These are phyloP conservation scores for Candida bentonensis DNA, from an alignment of 805 yeast species.

Conservation along the genomic window DNA sequence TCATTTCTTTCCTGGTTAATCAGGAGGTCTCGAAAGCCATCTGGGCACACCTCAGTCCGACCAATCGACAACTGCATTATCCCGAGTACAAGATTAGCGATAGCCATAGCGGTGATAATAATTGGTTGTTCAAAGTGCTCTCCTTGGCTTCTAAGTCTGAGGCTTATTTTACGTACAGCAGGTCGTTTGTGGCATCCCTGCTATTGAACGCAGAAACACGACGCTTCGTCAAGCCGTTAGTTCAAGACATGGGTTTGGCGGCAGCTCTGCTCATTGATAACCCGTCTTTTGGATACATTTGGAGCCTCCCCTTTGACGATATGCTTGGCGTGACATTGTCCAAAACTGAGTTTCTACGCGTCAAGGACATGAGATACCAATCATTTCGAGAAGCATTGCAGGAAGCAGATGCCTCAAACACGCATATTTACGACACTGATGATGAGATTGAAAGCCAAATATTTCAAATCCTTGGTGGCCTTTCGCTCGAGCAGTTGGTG, in stretches of 20 bases:
- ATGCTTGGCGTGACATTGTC: not conserved
- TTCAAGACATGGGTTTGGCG: not conserved
- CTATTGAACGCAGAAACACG: not conserved
- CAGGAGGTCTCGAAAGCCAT: not conserved
- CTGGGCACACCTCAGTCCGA: not conserved
- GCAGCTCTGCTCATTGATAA: not conserved
- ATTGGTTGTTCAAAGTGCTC: no score
- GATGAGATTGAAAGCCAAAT: not conserved
- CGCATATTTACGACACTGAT: not conserved
- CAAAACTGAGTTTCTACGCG: not conserved
- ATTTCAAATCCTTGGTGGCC: no score
- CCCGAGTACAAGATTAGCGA: not conserved
- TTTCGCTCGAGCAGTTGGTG: no score
- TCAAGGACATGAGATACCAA: not conserved
- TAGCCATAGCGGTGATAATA: no score
- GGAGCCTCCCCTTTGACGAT: not conserved
- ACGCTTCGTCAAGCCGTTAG: not conserved
- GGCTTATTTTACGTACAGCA: no score
- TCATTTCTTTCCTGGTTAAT: not conserved
- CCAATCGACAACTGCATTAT: not conserved
- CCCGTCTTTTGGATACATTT: not conserved
- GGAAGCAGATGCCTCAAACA: not conserved
- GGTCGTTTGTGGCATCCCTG: not conserved
- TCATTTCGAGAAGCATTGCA: not conserved
- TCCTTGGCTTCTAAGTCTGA: no score